Base-by-base conservation (phyloP, 768 basidiomycete species). In the Rubroboletus pulcherrimus region DNA sequence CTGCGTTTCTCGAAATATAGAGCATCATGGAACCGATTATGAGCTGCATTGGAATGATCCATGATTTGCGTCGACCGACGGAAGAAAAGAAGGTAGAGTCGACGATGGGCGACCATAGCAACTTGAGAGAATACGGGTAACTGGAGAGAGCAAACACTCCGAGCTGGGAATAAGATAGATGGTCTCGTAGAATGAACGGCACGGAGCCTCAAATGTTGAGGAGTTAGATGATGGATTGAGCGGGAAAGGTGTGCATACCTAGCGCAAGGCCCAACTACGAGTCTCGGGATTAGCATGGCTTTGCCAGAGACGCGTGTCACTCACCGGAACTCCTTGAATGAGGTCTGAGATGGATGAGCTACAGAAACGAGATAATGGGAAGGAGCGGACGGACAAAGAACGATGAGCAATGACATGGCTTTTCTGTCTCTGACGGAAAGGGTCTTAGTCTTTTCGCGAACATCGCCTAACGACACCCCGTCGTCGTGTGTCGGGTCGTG, bases 1-100 rank as follows among this genome's bases (percentile, higher is more conserved):
- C 80, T 7, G 87, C 86, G 62, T 88, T 84, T 52, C 81, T 68
- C 6, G 90, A 89, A 57, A 92, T 85, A 63, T 84, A 86, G 37
- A 91, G 64, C 89, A 92, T 91, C 56, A 93, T 74, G 40, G 81
- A 77, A 40, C 93, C 97, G 48, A 98, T 89, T 60, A 93, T 84
- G 33, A 86, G 69, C 70, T 99, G 97, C 81, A 99, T 97, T 42
- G 97, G 97, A 58, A 98, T 87, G 62, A 99, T 98, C 97, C 97
- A 99, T 58, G 92, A 94, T 73, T 98, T 99, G 60, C 97, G 81
- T 48, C 97, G 86, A n/a, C 97, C 97, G 58, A 95, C 62, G 40
- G 83, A 86, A 37, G 83, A 74, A 64, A 88, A 77, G 71, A 89
- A 99, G 60, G 89, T 77, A 2, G 96, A 91, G 67, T 99, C 97